Conservation (phyloP, 257 asterid species). For the Nicotiana obtusifolia region DNA sequence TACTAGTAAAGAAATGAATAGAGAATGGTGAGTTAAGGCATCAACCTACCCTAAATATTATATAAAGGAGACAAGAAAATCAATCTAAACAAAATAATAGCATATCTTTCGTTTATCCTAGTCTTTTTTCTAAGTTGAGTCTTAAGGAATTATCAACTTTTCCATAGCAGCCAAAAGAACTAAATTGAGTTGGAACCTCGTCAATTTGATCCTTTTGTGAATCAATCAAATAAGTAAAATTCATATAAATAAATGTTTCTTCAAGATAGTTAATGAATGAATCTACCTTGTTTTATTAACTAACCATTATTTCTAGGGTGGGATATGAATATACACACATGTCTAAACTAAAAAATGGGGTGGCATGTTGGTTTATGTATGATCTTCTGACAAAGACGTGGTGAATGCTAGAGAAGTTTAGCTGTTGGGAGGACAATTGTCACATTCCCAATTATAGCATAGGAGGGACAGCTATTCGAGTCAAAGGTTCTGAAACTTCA, state of each 20-base stretch:
- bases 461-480: constrained; percentile 6
- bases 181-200: too few relatives aligned
- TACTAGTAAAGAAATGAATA: too few relatives aligned
- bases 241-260: background rate
- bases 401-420: constrained; percentile 5
- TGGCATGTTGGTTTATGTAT: background rate
- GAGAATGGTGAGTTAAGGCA: too few relatives aligned
- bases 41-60: too few relatives aligned
- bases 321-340: background rate
- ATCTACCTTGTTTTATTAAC: background rate
- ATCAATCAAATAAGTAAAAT: too few relatives aligned
- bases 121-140: background rate
- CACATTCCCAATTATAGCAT: constrained; percentile 13
- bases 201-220: too few relatives aligned
- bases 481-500: constrained; percentile 9
- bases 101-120: background rate
- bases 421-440: constrained; percentile 14
- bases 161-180: too few relatives aligned
- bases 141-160: too few relatives aligned
- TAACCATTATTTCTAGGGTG: background rate
- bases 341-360: background rate
- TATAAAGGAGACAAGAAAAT: background rate
- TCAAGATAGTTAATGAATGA: background rate
- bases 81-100: background rate
- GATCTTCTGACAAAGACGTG: constrained; percentile 11